phyloP scores from a whole-genome alignment of 2,329 filamentous ascomycete species.

The Xylaria sp. region DNA sequence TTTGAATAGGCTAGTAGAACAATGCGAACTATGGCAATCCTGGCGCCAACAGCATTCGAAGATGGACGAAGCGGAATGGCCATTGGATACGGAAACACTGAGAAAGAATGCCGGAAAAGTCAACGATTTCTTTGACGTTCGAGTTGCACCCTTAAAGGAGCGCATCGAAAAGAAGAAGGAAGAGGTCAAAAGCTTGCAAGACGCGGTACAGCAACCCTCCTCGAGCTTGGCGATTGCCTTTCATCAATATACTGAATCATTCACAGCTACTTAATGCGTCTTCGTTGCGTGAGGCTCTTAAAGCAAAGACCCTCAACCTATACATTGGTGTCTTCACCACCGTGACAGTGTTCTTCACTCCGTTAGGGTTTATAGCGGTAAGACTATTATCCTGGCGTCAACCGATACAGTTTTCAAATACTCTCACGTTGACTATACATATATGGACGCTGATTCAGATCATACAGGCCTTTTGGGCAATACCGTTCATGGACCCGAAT shows the following conservation, averaged over 20 bases:
- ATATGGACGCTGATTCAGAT: background rate
- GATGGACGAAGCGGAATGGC: slow-evolving; percentile 25
- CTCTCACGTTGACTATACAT: background rate
- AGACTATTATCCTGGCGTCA: background rate
- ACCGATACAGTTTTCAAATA: background rate
- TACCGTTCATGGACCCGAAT: slow-evolving; percentile 24
- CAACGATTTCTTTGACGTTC: slow-evolving; percentile 14
- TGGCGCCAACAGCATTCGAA: slow-evolving; percentile 13
- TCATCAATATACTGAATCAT: background rate
- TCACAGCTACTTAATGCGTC: slow-evolving; percentile 30
- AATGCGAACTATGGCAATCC: slow-evolving; percentile 21
- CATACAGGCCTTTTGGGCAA: slow-evolving; percentile 21
- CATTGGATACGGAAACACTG: slow-evolving; percentile 15
- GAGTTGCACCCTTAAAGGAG: slow-evolving; percentile 21
- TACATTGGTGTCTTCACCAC: slow-evolving; percentile 32
- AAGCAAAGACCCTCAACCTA: slow-evolving; percentile 34
- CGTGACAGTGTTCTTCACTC: slow-evolving; percentile 34
- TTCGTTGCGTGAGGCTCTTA: slow-evolving; percentile 30
- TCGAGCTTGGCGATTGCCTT: background rate
- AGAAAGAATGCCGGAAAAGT: slow-evolving; percentile 19
- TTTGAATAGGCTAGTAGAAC: slow-evolving; percentile 8
- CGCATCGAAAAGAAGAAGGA: slow-evolving; percentile 33
- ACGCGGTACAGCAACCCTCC: slow-evolving; percentile 14
- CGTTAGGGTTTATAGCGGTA: slow-evolving; percentile 32
- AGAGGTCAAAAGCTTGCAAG: slow-evolving; percentile 34